Base-by-base conservation (phyloP, 129 eudicot genomes). In the Tagetes patula region DNA sequence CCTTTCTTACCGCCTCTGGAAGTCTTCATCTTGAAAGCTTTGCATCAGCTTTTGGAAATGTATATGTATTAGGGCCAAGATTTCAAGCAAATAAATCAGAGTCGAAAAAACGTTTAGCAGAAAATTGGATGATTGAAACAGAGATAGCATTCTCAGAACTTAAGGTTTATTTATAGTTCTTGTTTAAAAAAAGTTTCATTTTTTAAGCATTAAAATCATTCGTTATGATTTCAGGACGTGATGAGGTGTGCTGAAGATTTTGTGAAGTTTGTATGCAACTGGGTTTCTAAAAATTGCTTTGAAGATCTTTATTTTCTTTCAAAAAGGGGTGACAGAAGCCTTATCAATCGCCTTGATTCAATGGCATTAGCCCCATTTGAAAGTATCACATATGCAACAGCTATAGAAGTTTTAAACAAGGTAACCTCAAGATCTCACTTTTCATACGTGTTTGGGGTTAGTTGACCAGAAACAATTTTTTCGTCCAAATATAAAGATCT, bases 21-120 rank as follows among this genome's bases (percentile, higher is more conserved):
- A 84, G 85, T 37, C 87, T 86, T 76, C 98, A 93, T 86, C 87
- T 93, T 59, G 96, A 87, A 80, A 89, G 98, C 67, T 86, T 81
- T 68, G 98, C 96, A 1, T 85, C 92, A 54, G 92, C 92, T 33
- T 86, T 93, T 27, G 96, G 98, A 56, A 86, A 89, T 81, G 98
- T 93, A 34, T 93, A 87, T 78, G 72, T 96, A 11, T 87, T 84
- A 14, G 98, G 98, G 3, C 98, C 98, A 1, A 79, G 96, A 53
- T 93, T 90, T 65, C 75, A 40, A n/a, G 92, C 91, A 33, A 84
- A 82, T 40, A 84, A 42, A 69, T 56, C 78, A 0, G 91, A 89
- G 3, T 87, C 98, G 5, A 89, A 72, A 66, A 85, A 86, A 55
- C 66, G 62, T 12, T 63, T 86, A 67, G 84, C 96, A 0, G 98